Base-by-base conservation (phyloP, 2,329 filamentous ascomycete genomes). In the Trichoderma afroharzianum region DNA sequence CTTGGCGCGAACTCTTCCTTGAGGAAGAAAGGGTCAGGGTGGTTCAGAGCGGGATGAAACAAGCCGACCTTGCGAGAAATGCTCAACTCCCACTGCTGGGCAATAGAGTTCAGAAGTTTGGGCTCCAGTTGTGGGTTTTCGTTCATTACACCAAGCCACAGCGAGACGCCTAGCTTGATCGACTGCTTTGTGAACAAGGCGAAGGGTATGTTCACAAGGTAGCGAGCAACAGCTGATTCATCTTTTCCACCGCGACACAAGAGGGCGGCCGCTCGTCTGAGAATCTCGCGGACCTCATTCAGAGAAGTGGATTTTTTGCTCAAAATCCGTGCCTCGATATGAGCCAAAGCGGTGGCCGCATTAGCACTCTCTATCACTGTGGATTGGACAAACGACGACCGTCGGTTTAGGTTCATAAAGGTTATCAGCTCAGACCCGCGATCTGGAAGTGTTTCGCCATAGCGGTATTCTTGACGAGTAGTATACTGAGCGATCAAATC, bases 401-500 rank as follows among this genome's bases (percentile, higher is more conserved):
- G 83, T 63, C 85, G 84, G 73, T 86, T 86, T 63, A 87, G 79
- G 18, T 86, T 85, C 85, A 90, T 87, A 71, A 88, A 86, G 59
- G 85, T 87, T 64, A 92, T 82, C 83, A 92, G 88, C 77, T 92
- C 90, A 72, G 87, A 85, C 72, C 91, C 90, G 73, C 91, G 88
- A 72, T 92, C 90, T 1, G 91, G 89, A 47, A 92, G 83, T 3
- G 90, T 88, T 79, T 97, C 94, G 12, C 94, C 90, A 78, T 95
- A 95, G 71, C 95, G 91, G 80, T 99, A 99, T 78, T 97, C 95
- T 79, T 99, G 97, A 47, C 96, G 92, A 30, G 94, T 97, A 4
- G 95, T 98, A 80, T 99, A 99, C 78, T 99, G 95, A 2, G 96
- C 94, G 78, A 99, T 90, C 77, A 99, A 97, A 79, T 98, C 95